phyloP scores from a whole-genome alignment of 2,329 filamentous ascomycete species.

The Whalleya microplaca region DNA sequence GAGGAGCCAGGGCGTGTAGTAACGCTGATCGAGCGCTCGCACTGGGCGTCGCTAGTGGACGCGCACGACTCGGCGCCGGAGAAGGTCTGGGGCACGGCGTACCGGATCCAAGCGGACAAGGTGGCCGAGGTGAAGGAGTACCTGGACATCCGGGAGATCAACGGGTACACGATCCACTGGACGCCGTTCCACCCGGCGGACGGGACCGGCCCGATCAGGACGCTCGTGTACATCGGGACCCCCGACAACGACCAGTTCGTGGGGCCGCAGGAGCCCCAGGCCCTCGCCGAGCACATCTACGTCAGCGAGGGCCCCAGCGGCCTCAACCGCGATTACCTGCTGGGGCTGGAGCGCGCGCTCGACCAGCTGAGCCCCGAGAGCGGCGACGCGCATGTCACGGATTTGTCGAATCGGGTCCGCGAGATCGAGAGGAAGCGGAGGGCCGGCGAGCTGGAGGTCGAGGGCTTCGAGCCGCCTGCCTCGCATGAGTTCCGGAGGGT shows the following conservation, averaged over 20 bases:
- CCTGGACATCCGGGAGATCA: slow-evolving; percentile 95
- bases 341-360: slow-evolving; percentile 76
- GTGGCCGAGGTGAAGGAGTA: slow-evolving; percentile 85
- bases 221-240: slow-evolving; percentile 91
- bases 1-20: slow-evolving; percentile 87
- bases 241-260: slow-evolving; percentile 93
- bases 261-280: slow-evolving; percentile 77
- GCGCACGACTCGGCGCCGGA: slow-evolving; percentile 63
- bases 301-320: slow-evolving; percentile 81
- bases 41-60: slow-evolving; percentile 80
- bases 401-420: slow-evolving; percentile 75
- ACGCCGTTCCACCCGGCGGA: slow-evolving; percentile 75
- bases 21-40: slow-evolving; percentile 82
- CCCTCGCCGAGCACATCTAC: slow-evolving; percentile 80
- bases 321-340: slow-evolving; percentile 86
- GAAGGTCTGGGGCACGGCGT: slow-evolving; percentile 88
- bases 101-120: slow-evolving; percentile 74
- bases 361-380: slow-evolving; percentile 73
- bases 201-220: slow-evolving; percentile 46
- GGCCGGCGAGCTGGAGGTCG: slow-evolving; percentile 14
- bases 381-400: slow-evolving; percentile 81
- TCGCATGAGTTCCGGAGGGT: slow-evolving; percentile 47
- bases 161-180: slow-evolving; percentile 94
- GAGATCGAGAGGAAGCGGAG: slow-evolving; percentile 53
- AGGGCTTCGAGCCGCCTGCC: slow-evolving; percentile 21